Base-by-base conservation (phyloP, 2,329 filamentous ascomycete genomes). In the Botryotinia narcissicola region DNA sequence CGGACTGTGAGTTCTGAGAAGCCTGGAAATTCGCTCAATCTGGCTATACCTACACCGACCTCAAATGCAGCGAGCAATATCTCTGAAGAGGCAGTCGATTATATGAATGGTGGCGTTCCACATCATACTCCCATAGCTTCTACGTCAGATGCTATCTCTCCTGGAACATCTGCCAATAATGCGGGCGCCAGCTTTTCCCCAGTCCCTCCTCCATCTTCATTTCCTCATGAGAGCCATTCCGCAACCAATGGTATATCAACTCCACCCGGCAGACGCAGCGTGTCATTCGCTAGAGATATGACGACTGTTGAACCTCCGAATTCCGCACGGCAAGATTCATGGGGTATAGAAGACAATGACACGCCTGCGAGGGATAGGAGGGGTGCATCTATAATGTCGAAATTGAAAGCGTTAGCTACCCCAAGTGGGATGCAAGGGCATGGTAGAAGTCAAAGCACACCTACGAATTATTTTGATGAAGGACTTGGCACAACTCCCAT, bases 371-470 rank as follows among this genome's bases (percentile, higher is more conserved):
- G 90, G 81, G 87, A 88, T 35, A 86, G 84, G 86, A 75, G 87
- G 87, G 85, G 87, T 72, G 87, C 88, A 35, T 91, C 91, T 37
- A 87, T 97, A 76, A 93, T 97, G 82, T 91, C 91, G 29, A 94
- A 92, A 81, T 82, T 97, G 75, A 94, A 92, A 80, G 91, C 93
- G 5, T 84, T 97, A 72, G 89, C 93, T 35, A 87, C 86, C 18
- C 82, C 84, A 12, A 82, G 84, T n/a, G 82, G 81, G 37, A 72
- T 80, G 60, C 81, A 85, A 20, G 77, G 75, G 25, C 87, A 87
- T 71, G 82, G 82, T n/a, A 83, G 86, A 46, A 81, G 83, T 79
- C 81, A 84, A 76, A 80, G 84, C 75, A 78, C 78, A 71, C 77
- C 80, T 37, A 74, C 77, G 74, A 75, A 75, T 75, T 72, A 77